Conservation (phyloP, 202 grass and related monocot genomes). For the Setaria italica region DNA sequence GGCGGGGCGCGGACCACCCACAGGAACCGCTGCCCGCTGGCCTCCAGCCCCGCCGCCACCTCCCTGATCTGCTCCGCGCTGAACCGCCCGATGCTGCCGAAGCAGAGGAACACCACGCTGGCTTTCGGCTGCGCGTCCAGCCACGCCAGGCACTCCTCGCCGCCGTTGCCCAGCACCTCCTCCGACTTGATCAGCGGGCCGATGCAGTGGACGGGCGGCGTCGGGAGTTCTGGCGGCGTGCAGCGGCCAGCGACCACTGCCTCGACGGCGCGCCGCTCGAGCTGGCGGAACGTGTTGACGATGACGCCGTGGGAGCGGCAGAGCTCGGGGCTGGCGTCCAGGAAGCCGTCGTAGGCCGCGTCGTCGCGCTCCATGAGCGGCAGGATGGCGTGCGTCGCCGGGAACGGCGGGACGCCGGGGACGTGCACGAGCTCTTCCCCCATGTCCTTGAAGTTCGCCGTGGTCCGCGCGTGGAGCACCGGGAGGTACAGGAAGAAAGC, state of each 20-base stretch:
- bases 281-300: slow-evolving; percentile 61
- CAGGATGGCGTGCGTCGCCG: slow-evolving; percentile 46
- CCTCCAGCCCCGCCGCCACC: slow-evolving; percentile 63
- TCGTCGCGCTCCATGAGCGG: slow-evolving; percentile 53
- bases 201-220: slow-evolving; percentile 60
- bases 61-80: slow-evolving; percentile 59
- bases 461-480: slow-evolving; percentile 36
- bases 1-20: slow-evolving; percentile 76
- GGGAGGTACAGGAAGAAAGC: slow-evolving; percentile 50
- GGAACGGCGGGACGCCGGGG: slow-evolving; percentile 59
- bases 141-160: slow-evolving; percentile 65
- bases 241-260: slow-evolving; percentile 40
- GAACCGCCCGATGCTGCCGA: slow-evolving; percentile 73
- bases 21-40: slow-evolving; percentile 60
- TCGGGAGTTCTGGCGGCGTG: slow-evolving; percentile 20
- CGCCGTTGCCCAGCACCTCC: slow-evolving; percentile 43
- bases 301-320: slow-evolving; percentile 52
- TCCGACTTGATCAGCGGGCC: slow-evolving; percentile 61
- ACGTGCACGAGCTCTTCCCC: slow-evolving; percentile 48
- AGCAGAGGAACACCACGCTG: slow-evolving; percentile 82
- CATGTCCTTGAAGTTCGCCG: slow-evolving; percentile 54
- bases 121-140: slow-evolving; percentile 58
- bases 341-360: slow-evolving; percentile 38
- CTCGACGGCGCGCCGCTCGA: slow-evolving; percentile 53
- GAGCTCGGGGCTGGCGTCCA: slow-evolving; percentile 1